Evolutionary conservation across 1,139 yeast genomes (phyloP).

Genomic region (Wickerhamomyces sp.): DNA sequence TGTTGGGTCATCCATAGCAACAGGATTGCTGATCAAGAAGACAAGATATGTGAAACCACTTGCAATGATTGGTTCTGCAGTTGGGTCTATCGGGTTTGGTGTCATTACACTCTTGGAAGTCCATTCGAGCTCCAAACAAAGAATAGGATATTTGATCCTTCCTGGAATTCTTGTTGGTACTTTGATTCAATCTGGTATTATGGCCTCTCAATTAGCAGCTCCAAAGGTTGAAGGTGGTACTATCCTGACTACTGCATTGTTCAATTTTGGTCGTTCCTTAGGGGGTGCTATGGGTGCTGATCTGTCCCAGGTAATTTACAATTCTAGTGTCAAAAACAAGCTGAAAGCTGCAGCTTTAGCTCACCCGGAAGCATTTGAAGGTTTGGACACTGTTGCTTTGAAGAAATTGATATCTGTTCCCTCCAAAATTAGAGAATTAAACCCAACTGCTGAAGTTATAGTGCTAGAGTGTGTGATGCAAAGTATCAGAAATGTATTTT

Average conservation of each 20-base stretch:
- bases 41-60: slow-evolving; percentile 46
- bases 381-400: background rate
- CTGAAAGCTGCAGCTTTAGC: slow-evolving; percentile 16
- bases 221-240: slow-evolving; percentile 49
- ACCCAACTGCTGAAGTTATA: background rate
- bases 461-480: slow-evolving; percentile 27
- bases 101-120: slow-evolving; percentile 37
- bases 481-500: slow-evolving; percentile 38
- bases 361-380: slow-evolving; percentile 6
- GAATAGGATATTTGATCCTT: slow-evolving; percentile 50
- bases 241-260: slow-evolving; percentile 44
- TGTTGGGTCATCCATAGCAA: slow-evolving; percentile 40
- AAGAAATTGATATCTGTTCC: background rate
- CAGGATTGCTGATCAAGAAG: slow-evolving; percentile 43
- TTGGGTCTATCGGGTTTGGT: slow-evolving; percentile 51
- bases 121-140: slow-evolving; percentile 31
- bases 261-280: slow-evolving; percentile 41
- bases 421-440: background rate
- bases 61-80: slow-evolving; percentile 37
- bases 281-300: slow-evolving; percentile 48
- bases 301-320: slow-evolving; percentile 44
- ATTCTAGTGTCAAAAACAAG: slow-evolving; percentile 26
- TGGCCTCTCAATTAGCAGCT: slow-evolving; percentile 51
- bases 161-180: slow-evolving; percentile 54
- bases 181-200: slow-evolving; percentile 45